Evolutionary conservation across 2,329 filamentous ascomycete species (phyloP).

Genomic region (Cryphonectria naterciae): DNA sequence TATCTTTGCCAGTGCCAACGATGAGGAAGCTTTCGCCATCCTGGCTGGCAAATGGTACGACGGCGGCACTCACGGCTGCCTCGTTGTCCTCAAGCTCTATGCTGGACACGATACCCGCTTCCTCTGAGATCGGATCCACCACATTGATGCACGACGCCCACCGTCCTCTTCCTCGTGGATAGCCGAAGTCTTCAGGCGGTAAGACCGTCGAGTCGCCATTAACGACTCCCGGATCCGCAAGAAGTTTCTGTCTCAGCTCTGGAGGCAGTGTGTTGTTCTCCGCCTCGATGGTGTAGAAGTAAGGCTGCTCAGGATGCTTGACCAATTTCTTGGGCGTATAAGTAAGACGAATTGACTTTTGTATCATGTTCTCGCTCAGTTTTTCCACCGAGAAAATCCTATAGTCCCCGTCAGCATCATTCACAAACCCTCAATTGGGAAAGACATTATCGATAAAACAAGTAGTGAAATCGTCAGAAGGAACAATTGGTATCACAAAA

Average conservation of each 20-base stretch:
- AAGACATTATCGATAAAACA: not conserved
- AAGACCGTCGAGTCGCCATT: constrained; percentile 75
- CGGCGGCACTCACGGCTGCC: constrained; percentile 82
- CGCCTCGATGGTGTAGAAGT: constrained; percentile 93
- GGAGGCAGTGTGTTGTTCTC: constrained; percentile 90
- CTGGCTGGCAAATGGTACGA: constrained; percentile 85
- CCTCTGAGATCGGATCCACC: constrained; percentile 79
- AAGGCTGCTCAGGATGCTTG: constrained; percentile 82
- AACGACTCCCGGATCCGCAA: constrained; percentile 70
- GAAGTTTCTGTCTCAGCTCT: constrained; percentile 73
- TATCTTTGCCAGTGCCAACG: constrained; percentile 91
- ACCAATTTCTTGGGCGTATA: constrained; percentile 90
- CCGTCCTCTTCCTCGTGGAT: constrained; percentile 78
- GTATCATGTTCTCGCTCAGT: constrained; percentile 81
- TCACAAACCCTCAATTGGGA: not conserved
- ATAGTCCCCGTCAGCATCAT: constrained; percentile 38
- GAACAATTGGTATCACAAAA: constrained; percentile 87
- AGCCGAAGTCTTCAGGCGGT: constrained; percentile 83
- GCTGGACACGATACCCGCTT: constrained; percentile 70
- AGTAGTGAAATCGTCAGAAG: constrained; percentile 66
- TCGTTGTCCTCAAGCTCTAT: constrained; percentile 89
- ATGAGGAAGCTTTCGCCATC: constrained; percentile 90
- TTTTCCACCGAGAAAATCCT: constrained; percentile 92
- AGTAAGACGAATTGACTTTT: constrained; percentile 81
- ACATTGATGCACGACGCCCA: constrained; percentile 97